Percentiles rank a stretch among this genome's conserved stretches.
Evolutionary conservation across 495 filamentous ascomycete genomes (phyloP).

Genomic region (Physcia stellaris): DNA sequence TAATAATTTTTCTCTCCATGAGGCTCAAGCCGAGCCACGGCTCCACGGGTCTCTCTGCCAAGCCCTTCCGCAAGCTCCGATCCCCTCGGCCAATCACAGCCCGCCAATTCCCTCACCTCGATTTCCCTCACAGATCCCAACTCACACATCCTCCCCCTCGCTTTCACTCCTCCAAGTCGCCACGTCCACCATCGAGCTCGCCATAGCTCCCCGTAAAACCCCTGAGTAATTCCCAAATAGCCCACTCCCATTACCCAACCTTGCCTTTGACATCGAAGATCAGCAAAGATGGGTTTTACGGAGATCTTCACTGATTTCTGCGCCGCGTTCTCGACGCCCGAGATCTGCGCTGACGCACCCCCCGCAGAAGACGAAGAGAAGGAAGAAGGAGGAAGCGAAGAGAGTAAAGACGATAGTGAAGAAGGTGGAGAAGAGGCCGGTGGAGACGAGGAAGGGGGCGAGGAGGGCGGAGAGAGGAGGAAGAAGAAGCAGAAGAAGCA

Average conservation of each 20-base stretch:
- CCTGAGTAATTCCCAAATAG: background rate
- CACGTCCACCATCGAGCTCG: background rate
- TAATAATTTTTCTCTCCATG: no score
- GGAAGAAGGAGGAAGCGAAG: conserved; percentile 32
- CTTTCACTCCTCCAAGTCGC: background rate
- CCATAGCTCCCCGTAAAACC: background rate
- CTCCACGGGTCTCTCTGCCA: no score
- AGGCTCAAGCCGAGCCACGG: no score
- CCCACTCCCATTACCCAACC: background rate
- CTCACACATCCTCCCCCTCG: background rate
- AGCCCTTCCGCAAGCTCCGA: no score
- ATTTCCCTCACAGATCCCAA: background rate
- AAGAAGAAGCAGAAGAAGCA: conserved; percentile 54
- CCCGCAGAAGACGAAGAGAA: conserved; percentile 33
- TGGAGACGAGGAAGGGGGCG: conserved; percentile 32
- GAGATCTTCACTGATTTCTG: conserved; percentile 51
- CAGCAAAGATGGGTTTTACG: conserved; percentile 45
- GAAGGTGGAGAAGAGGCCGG: conserved; percentile 31
- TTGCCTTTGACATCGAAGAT: background rate
- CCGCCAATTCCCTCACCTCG: background rate
- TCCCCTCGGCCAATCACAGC: background rate
- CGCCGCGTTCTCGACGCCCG: conserved; percentile 41
- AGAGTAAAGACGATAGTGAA: conserved; percentile 24
- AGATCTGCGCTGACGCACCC: conserved; percentile 49
- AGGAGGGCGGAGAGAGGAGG: conserved; percentile 35